These are phyloP conservation scores for Fusarium nurragi DNA, from an alignment of 2,329 filamentous ascomycete species.

Conservation along the genomic window DNA sequence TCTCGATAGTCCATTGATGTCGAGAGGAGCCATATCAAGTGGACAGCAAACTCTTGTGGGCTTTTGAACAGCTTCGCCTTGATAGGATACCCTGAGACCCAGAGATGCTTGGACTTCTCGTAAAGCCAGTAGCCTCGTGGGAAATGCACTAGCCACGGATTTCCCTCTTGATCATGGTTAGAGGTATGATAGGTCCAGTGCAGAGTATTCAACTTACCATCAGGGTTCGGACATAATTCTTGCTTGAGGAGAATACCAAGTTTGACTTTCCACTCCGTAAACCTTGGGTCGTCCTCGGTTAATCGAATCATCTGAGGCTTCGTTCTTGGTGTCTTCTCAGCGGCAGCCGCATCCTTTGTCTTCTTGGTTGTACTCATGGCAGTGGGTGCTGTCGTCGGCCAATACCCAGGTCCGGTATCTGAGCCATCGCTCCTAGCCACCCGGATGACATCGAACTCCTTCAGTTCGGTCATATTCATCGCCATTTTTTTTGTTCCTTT, in stretches of 20 bases:
- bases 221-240: constrained; percentile 54
- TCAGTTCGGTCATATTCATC: constrained; percentile 44
- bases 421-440: constrained; percentile 58
- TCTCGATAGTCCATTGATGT: constrained; percentile 58
- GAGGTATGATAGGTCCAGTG: not conserved
- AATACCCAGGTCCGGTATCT: constrained; percentile 57
- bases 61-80: constrained; percentile 61
- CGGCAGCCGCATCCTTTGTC: constrained; percentile 46
- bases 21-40: constrained; percentile 62
- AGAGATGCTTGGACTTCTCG: constrained; percentile 59
- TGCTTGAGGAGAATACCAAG: constrained; percentile 58
- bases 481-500: not conserved
- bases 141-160: constrained; percentile 57
- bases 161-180: constrained; percentile 50
- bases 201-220: constrained; percentile 45
- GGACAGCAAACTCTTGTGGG: constrained; percentile 63
- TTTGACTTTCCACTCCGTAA: constrained; percentile 58
- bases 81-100: constrained; percentile 60
- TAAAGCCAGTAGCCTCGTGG: constrained; percentile 59
- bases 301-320: constrained; percentile 57
- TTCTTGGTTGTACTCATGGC: constrained; percentile 49
- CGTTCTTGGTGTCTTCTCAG: constrained; percentile 51
- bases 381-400: constrained; percentile 49
- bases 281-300: constrained; percentile 55
- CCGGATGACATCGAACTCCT: constrained; percentile 54